phyloP scores from a whole-genome alignment of 225 moss, liverwort and hornwort species.

The Pseudoscleropodium purum region DNA sequence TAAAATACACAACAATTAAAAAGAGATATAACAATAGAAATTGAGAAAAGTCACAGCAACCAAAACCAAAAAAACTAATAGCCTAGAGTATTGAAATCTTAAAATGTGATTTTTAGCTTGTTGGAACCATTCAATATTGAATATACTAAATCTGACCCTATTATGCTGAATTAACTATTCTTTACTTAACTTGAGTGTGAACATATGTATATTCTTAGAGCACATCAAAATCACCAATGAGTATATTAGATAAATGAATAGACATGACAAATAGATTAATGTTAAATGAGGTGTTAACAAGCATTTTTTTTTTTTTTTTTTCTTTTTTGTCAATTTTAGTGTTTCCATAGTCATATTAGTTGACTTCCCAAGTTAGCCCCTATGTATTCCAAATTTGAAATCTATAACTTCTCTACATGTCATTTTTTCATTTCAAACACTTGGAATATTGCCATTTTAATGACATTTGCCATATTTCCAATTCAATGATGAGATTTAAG shows the following conservation, averaged over 20 bases:
- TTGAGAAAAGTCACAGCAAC: fast-evolving
- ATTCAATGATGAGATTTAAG: background rate
- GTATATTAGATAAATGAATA: background rate
- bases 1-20: background rate
- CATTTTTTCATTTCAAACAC: no score
- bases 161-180: background rate
- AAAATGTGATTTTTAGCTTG: background rate
- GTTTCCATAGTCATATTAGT: background rate
- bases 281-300: fast-evolving
- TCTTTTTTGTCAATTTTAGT: background rate
- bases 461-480: no score
- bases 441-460: no score
- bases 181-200: background rate
- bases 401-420: no score
- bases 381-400: background rate
- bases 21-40: background rate
- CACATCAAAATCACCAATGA: background rate
- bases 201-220: background rate
- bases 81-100: fast-evolving
- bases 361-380: background rate
- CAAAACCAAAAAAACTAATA: background rate
- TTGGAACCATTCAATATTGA: background rate
- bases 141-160: fast-evolving
- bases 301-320: no score
- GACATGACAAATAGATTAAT: background rate